phyloP scores from a whole-genome alignment of 805 yeast species.

The Groenewaldozyma salmanticensis region DNA sequence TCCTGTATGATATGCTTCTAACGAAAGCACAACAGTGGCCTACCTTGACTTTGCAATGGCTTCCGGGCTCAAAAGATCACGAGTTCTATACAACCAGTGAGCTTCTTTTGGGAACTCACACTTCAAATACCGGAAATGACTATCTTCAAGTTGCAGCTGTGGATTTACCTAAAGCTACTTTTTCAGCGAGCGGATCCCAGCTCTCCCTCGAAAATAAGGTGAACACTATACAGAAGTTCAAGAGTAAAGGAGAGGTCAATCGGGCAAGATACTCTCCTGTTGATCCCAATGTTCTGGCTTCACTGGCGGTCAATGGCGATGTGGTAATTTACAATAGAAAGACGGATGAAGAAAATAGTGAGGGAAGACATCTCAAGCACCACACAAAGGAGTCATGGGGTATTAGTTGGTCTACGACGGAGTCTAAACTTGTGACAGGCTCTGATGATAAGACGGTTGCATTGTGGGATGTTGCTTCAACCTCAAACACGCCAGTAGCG shows the following conservation, averaged over 20 bases:
- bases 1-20: constrained; percentile 45
- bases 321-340: constrained; percentile 23
- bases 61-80: constrained; percentile 34
- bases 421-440: constrained; percentile 49
- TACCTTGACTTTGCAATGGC: constrained; percentile 50
- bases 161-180: constrained; percentile 25
- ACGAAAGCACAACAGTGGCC: constrained; percentile 54
- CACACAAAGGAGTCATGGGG: constrained; percentile 65
- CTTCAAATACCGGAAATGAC: constrained; percentile 46
- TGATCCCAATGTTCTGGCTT: constrained; percentile 39
- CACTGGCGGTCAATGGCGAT: constrained; percentile 39
- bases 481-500: constrained; percentile 28
- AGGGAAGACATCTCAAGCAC: constrained; percentile 11
- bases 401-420: constrained; percentile 49
- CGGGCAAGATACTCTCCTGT: constrained; percentile 46
- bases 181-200: constrained; percentile 3
- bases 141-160: constrained; percentile 32
- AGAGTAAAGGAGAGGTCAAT: constrained; percentile 61
- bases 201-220: constrained; percentile 23
- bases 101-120: constrained; percentile 55
- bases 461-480: constrained; percentile 51
- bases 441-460: constrained; percentile 64
- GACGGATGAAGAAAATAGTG: constrained; percentile 3
- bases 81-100: constrained; percentile 30
- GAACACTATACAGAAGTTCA: constrained; percentile 40